phyloP scores from a whole-genome alignment of 306 rosid species.

The Elaeagnus macrophylla region DNA sequence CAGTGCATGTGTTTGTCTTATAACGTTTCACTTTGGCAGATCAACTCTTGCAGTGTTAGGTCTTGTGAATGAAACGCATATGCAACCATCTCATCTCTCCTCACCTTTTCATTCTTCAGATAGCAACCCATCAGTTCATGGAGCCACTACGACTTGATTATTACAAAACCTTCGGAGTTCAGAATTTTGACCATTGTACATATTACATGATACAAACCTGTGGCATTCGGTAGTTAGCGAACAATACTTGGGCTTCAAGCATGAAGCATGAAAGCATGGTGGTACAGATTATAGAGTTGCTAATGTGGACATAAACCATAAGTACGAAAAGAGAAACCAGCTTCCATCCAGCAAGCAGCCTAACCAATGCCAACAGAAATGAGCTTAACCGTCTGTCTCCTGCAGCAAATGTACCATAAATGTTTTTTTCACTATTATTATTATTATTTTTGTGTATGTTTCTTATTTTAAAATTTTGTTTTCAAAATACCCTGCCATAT shows the following conservation, averaged over 20 bases:
- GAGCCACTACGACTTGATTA: slow-evolving; percentile 53
- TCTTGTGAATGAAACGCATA: slow-evolving; percentile 48
- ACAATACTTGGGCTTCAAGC: neutral
- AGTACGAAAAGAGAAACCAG: too few relatives aligned
- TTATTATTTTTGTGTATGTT: too few relatives aligned
- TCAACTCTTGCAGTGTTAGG: slow-evolving; percentile 61
- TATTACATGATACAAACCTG: slow-evolving; percentile 7
- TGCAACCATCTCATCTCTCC: slow-evolving; percentile 44
- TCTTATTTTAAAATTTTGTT: too few relatives aligned
- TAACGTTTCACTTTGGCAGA: slow-evolving; percentile 34
- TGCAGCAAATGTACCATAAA: too few relatives aligned
- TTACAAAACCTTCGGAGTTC: slow-evolving; percentile 11
- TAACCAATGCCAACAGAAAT: too few relatives aligned
- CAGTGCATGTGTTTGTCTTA: neutral
- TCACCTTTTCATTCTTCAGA: slow-evolving; percentile 45
- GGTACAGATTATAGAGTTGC: slow-evolving; percentile 1
- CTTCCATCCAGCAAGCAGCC: too few relatives aligned
- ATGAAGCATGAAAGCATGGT: neutral
- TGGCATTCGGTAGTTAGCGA: slow-evolving; percentile 2
- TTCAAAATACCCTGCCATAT: too few relatives aligned
- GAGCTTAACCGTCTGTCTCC: too few relatives aligned
- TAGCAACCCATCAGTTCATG: slow-evolving; percentile 55
- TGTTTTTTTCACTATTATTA: too few relatives aligned
- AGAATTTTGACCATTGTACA: slow-evolving; percentile 11
- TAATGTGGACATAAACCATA: neutral